phyloP scores from a whole-genome alignment of 441 rosid genomes.

The Pelargonium cotyledonis region DNA sequence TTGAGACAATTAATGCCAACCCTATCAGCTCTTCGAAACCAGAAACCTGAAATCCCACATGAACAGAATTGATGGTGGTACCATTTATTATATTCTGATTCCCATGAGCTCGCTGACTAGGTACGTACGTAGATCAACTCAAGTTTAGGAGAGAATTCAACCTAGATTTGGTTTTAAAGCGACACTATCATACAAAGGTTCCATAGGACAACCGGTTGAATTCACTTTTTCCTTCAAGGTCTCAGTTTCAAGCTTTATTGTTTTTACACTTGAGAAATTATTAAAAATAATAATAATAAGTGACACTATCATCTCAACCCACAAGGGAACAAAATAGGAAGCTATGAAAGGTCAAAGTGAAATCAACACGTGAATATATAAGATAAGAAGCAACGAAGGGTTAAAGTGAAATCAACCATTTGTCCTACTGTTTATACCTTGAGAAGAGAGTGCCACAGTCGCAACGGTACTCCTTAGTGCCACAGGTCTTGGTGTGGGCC shows the following conservation, averaged over 20 bases:
- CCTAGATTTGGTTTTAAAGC: too few relatives aligned
- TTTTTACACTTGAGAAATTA: conserved; percentile 7
- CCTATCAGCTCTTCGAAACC: not conserved
- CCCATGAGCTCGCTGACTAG: too few relatives aligned
- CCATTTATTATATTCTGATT: too few relatives aligned
- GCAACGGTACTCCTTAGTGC: conserved; percentile 81
- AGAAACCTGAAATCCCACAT: not conserved
- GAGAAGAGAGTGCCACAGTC: conserved; percentile 92
- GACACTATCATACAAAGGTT: too few relatives aligned
- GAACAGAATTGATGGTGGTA: too few relatives aligned
- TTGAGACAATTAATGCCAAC: conserved; percentile 8
- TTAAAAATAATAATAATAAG: conserved; percentile 33
- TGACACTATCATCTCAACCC: conserved; percentile 32
- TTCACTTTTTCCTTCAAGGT: too few relatives aligned
- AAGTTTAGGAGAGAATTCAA: too few relatives aligned
- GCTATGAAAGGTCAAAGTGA: too few relatives aligned
- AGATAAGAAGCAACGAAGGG: conserved; percentile 18
- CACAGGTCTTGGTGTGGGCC: conserved; percentile 92
- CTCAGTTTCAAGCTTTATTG: too few relatives aligned
- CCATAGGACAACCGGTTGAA: too few relatives aligned
- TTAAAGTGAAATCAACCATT: too few relatives aligned
- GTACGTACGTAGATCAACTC: too few relatives aligned
- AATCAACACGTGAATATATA: conserved; percentile 75
- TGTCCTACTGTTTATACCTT: conserved; percentile 30
- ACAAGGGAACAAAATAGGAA: conserved; percentile 57